These are phyloP conservation scores for Thraustochytrium striatum DNA, from an alignment of 352 stramenopile genomes.

Conservation along the genomic window DNA sequence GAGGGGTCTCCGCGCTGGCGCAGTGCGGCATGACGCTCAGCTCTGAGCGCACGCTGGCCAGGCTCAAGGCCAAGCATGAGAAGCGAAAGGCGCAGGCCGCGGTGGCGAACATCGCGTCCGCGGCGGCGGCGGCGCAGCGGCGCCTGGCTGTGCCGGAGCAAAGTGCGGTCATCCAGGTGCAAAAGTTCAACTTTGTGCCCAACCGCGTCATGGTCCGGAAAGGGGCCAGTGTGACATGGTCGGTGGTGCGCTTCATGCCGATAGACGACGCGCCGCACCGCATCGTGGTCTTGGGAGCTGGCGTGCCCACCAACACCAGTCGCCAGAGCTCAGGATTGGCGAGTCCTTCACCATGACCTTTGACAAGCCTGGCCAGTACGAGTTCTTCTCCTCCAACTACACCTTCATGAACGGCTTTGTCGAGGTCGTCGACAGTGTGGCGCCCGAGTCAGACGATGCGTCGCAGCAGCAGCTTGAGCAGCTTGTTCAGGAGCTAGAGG, in stretches of 20 bases:
- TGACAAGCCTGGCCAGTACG: constrained; percentile 9
- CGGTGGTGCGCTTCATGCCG: neutral
- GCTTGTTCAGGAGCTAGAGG: neutral
- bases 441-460: neutral
- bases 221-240: constrained; percentile 17
- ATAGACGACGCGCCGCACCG: constrained; percentile 16
- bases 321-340: neutral
- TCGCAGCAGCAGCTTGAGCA: neutral
- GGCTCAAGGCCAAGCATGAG: constrained; percentile 37
- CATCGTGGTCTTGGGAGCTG: neutral
- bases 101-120: neutral
- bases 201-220: constrained; percentile 4
- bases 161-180: neutral
- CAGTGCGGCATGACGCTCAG: neutral
- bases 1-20: neutral
- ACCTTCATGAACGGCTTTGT: constrained; percentile 28
- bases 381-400: constrained; percentile 35
- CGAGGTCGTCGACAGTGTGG: constrained; percentile 19
- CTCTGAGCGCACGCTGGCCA: neutral
- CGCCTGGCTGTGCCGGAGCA: neutral
- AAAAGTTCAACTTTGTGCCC: constrained; percentile 39
- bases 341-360: constrained; percentile 38
- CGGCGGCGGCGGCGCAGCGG: neutral
- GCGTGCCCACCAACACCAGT: neutral
- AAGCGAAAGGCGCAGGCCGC: neutral